A percentile compares a stretch with the other conserved stretches of the same genome.
Conservation (phyloP, 495 filamentous ascomycete species). For the Daldinia grandis region DNA sequence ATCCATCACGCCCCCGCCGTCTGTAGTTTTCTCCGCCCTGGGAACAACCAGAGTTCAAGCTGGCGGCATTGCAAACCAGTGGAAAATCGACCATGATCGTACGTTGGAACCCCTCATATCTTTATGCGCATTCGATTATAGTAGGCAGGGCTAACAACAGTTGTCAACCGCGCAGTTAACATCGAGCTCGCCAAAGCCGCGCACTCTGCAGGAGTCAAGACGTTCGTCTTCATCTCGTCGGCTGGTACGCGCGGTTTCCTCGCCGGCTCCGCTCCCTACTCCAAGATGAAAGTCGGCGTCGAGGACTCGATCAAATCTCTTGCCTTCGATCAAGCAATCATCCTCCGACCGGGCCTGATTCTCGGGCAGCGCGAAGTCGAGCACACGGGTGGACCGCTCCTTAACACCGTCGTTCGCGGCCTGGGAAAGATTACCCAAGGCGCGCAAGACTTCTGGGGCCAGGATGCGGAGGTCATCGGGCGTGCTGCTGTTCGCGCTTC, state of each 20-base stretch:
- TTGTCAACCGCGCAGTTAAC: conserved; percentile 56
- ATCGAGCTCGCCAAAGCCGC: conserved; percentile 73
- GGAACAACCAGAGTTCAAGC: conserved; percentile 72
- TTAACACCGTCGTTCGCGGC: conserved; percentile 59
- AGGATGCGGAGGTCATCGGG: conserved; percentile 79
- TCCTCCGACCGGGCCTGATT: conserved; percentile 79
- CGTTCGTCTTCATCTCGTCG: conserved; percentile 74
- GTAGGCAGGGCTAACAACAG: not conserved
- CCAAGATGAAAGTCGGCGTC: conserved; percentile 80
- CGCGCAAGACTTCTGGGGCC: conserved; percentile 71
- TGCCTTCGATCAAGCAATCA: conserved; percentile 76
- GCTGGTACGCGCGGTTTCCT: conserved; percentile 55
- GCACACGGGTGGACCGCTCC: conserved; percentile 58
- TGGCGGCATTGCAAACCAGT: conserved; percentile 75
- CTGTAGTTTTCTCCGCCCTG: conserved; percentile 69
- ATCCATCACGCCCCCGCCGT: conserved; percentile 62
- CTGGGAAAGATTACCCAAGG: conserved; percentile 58
- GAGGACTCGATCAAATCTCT: conserved; percentile 77
- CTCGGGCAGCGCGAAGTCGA: conserved; percentile 70
- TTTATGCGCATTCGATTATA: not conserved
- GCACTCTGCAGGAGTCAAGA: conserved; percentile 67
- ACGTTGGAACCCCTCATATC: conserved; percentile 5
- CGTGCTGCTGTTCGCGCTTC: conserved; percentile 73
- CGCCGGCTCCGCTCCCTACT: conserved; percentile 58
- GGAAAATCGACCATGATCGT: conserved; percentile 76